A percentile compares a stretch with the other conserved stretches of the same genome.
Conservation (phyloP, 2,329 filamentous ascomycete genomes). For the Sporothrix schenckii region DNA sequence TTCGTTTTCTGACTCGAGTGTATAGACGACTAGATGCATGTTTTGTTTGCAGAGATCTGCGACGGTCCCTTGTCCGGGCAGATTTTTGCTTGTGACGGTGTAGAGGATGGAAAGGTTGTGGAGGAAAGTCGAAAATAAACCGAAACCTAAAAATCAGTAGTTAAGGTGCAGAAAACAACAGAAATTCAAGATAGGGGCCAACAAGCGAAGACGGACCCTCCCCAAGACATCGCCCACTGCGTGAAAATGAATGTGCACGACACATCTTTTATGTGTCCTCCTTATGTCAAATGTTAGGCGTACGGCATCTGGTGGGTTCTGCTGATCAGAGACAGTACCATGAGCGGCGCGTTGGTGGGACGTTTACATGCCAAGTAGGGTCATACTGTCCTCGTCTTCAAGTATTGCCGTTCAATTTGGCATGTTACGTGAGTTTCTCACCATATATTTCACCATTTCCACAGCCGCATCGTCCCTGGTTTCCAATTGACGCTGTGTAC, state of each 20-base stretch:
- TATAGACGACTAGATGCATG: constrained; percentile 13
- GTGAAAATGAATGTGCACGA: neutral
- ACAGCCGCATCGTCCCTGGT: neutral
- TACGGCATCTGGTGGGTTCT: neutral
- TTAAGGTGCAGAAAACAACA: neutral
- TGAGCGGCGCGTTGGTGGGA: neutral
- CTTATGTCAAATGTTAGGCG: neutral
- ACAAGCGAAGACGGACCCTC: neutral
- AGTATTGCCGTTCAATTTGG: constrained; percentile 1
- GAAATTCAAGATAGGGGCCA: neutral
- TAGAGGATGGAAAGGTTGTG: neutral
- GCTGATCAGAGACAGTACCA: neutral
- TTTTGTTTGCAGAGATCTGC: constrained; percentile 13
- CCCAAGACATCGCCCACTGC: neutral
- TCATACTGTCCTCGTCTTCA: neutral
- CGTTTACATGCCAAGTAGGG: neutral
- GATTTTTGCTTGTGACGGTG: neutral
- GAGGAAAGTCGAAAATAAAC: neutral
- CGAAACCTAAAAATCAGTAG: neutral
- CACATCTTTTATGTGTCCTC: neutral
- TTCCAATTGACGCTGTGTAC: neutral
- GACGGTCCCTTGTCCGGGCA: neutral
- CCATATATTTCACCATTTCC: neutral
- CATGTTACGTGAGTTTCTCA: neutral
- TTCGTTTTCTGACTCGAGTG: neutral